Percentiles rank a stretch among this genome's conserved stretches.
These are phyloP conservation scores for Poa pratensis DNA, from an alignment of 176 grass and related monocot genomes.

Conservation along the genomic window DNA sequence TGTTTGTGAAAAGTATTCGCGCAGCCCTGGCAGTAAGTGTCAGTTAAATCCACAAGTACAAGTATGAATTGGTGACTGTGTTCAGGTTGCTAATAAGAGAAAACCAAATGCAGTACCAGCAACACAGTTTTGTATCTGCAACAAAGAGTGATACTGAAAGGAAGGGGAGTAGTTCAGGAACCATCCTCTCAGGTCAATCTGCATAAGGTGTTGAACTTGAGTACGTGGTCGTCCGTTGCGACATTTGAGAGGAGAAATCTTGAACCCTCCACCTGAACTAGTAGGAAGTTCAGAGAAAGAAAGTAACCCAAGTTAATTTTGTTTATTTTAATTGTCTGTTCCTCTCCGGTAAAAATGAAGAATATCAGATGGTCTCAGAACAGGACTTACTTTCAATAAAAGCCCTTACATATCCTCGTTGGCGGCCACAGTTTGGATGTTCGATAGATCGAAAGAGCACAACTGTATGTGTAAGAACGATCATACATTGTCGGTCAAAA, in stretches of 20 bases:
- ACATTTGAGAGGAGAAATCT: conserved; percentile 79
- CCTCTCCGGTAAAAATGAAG: conserved; percentile 34
- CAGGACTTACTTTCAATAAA: conserved; percentile 87
- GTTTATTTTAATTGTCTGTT: conserved; percentile 14
- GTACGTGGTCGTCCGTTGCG: conserved; percentile 80
- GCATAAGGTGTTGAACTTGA: conserved; percentile 95
- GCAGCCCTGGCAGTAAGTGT: conserved; percentile 63
- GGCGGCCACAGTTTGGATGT: conserved; percentile 73
- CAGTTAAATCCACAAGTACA: conserved; percentile 28
- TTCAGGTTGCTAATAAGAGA: conserved; percentile 27
- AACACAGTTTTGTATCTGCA: conserved; percentile 89
- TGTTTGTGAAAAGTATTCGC: conserved; percentile 91
- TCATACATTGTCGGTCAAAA: conserved; percentile 37
- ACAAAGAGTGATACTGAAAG: conserved; percentile 84
- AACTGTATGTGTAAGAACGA: conserved; percentile 59
- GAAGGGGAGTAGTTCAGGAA: conserved; percentile 75
- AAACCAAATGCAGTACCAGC: conserved; percentile 60
- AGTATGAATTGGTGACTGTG: conserved; percentile 7
- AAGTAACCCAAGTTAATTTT: conserved; percentile 20
- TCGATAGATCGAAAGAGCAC: conserved; percentile 89
- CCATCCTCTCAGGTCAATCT: conserved; percentile 96
- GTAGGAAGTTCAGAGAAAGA: conserved; percentile 45
- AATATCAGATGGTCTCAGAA: conserved; percentile 28
- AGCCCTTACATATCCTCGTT: conserved; percentile 83
- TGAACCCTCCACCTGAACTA: conserved; percentile 92